Base-by-base conservation (phyloP, 1,284 basidiomycete genomes). In the Termitomyces sp. region DNA sequence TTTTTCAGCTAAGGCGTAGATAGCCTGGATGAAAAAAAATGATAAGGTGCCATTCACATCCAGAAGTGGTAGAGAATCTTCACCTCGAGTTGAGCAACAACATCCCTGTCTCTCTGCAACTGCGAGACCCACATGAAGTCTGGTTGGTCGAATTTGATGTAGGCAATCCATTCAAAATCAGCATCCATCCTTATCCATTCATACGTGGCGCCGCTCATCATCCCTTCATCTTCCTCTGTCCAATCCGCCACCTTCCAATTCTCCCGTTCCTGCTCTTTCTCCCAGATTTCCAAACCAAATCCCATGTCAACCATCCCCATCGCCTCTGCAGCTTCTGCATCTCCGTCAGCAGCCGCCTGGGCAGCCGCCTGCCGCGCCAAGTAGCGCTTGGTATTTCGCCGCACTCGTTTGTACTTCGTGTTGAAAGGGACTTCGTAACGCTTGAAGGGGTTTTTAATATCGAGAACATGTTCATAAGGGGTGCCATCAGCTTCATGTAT, bases 101-200 rank as follows among this genome's bases (percentile, higher is more conserved):
- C 96, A 70, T 99, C 97, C 56, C 94, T 78, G 68, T 99, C 97
- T 49, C 95, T 79, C 70, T 97, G 93, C 44, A 99, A 76, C 68
- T 99, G 97, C 50, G 89, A 93, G 46, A 97, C 91, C 96, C 96
- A 99, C 90, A 97, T 98, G 71, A 94, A 97, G 66, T 97, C 94
- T 48, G 92, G 91, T 72, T 99, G 96, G 53, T 95, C 90, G 62
- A 98, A 97, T 56, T 88, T 86, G 59, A 98, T 84, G 43, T 80
- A 80, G 16, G 93, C 90, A 54, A 99, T 90, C 97, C 97, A 99
- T 72, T 99, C 96, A 70, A 97, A 96, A 67, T 99, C 97, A 16
- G 97, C 93, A 67, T 99, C 97, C 76, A 99, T 92, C 55, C 97
- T 80, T 59, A 99, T 99, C 97, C 97, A 99, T 71, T 99, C 97